Evolutionary conservation across 1,139 yeast genomes (phyloP).

Genomic region (Hemisphaericaspora subhashii): DNA sequence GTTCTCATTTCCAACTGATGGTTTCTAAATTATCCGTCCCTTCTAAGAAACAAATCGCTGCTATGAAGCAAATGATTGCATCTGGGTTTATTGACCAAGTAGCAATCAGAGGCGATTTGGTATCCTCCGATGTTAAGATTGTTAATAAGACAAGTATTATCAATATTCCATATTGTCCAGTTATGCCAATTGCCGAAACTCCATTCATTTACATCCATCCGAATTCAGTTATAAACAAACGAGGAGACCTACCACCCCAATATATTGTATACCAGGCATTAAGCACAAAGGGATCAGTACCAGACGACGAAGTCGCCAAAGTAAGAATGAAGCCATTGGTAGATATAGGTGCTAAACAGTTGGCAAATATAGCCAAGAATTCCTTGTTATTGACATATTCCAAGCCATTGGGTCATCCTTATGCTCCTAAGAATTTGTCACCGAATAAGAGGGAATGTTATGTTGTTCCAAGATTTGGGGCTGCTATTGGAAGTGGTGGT

Average conservation of each 20-base stretch:
- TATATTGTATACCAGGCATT: slow-evolving; percentile 71
- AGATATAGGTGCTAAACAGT: slow-evolving; percentile 71
- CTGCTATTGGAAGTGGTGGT: slow-evolving; percentile 78
- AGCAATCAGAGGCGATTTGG: slow-evolving; percentile 77
- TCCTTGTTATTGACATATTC: slow-evolving; percentile 80
- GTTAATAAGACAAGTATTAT: slow-evolving; percentile 60
- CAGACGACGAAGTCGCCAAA: slow-evolving; percentile 34
- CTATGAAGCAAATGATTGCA: slow-evolving; percentile 87
- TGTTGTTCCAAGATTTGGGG: slow-evolving; percentile 90
- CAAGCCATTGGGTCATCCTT: slow-evolving; percentile 88
- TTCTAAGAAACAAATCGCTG: slow-evolving; percentile 61
- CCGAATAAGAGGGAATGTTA: slow-evolving; percentile 78
- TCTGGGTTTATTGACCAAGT: slow-evolving; percentile 93
- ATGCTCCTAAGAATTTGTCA: slow-evolving; percentile 70
- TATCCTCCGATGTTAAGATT: slow-evolving; percentile 61
- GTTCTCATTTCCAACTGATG: slow-evolving; percentile 32
- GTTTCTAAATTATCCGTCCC: slow-evolving; percentile 69
- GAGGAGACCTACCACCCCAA: slow-evolving; percentile 71
- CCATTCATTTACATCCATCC: slow-evolving; percentile 77
- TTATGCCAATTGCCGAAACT: slow-evolving; percentile 58
- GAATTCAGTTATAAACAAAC: slow-evolving; percentile 53
- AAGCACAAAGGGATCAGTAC: slow-evolving; percentile 45
- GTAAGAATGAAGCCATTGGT: slow-evolving; percentile 76
- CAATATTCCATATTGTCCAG: slow-evolving; percentile 72
- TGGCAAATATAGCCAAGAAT: slow-evolving; percentile 73